These are phyloP conservation scores for Coemansia furcata DNA, from an alignment of 192 early-diverging fungal species.

Conservation along the genomic window DNA sequence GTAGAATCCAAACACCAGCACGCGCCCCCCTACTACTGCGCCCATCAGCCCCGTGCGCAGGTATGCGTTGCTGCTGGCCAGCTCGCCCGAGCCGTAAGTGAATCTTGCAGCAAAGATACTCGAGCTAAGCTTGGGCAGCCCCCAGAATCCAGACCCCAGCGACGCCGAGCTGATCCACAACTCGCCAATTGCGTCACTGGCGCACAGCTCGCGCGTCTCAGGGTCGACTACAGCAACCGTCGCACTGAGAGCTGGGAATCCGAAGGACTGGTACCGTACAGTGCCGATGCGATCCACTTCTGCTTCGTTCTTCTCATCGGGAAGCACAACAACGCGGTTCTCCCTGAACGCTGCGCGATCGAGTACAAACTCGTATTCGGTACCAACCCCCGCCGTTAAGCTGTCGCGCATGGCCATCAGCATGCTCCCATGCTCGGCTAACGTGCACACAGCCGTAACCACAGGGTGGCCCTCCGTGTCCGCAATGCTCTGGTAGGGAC, in stretches of 20 bases:
- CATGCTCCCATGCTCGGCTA: constrained; percentile 76
- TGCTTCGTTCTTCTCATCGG: constrained; percentile 21
- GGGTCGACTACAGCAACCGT: constrained; percentile 81
- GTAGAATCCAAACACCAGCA: constrained; percentile 74
- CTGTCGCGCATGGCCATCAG: constrained; percentile 70
- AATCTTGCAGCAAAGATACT: constrained; percentile 70
- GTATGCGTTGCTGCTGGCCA: constrained; percentile 60
- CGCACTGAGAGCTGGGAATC: constrained; percentile 41
- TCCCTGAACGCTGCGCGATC: constrained; percentile 62
- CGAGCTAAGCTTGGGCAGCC: constrained; percentile 67
- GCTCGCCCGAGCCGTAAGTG: constrained; percentile 19
- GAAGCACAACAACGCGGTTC: constrained; percentile 61
- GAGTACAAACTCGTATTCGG: constrained; percentile 59
- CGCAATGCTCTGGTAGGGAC: constrained; percentile 44
- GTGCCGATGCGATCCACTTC: constrained; percentile 34
- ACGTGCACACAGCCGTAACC: constrained; percentile 62
- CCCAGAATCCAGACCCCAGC: constrained; percentile 76
- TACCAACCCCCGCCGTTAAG: constrained; percentile 10
- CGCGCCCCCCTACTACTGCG: constrained; percentile 62
- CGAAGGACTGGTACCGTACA: constrained; percentile 46
- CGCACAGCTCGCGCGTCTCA: constrained; percentile 71
- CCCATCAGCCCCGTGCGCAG: constrained; percentile 77
- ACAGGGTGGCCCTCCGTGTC: constrained; percentile 49
- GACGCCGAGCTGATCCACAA: constrained; percentile 80
- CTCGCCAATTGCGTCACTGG: constrained; percentile 75